These are phyloP conservation scores for Arctium minus DNA, from an alignment of 129 eudicot species.

Conservation along the genomic window DNA sequence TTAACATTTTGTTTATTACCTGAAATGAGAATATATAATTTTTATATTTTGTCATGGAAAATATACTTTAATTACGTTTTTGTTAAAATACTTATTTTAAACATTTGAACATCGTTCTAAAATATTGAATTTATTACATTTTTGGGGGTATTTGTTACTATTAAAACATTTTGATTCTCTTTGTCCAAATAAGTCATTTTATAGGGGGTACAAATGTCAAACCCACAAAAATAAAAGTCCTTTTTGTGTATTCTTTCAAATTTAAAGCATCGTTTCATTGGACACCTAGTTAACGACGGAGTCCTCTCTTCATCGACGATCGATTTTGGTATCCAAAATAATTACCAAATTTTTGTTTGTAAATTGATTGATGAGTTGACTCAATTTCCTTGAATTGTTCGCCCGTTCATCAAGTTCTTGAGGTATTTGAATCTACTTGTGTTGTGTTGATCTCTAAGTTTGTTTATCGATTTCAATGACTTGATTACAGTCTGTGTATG, in stretches of 20 bases:
- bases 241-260: not conserved
- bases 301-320: conserved; percentile 15
- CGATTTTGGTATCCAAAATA: not conserved
- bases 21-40: not conserved
- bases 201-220: conserved; percentile 15
- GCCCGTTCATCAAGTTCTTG: not conserved
- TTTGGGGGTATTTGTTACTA: not conserved
- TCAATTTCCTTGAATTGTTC: conserved; percentile 3
- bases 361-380: conserved; percentile 25
- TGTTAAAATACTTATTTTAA: not conserved
- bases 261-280: conserved; percentile 7
- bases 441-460: not conserved
- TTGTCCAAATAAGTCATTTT: not conserved
- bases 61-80: not conserved
- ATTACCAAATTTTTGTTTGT: not conserved
- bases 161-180: not conserved
- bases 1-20: too few species aligned
- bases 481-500: conserved; percentile 13
- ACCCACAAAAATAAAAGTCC: not conserved
- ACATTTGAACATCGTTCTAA: not conserved
- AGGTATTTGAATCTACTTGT: conserved; percentile 19
- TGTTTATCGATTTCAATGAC: conserved; percentile 7
- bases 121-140: not conserved
- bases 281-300: conserved; percentile 18
- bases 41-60: not conserved